Percentiles rank a stretch among this genome's conserved stretches.
These are phyloP conservation scores for Coemansia sp. DNA, from an alignment of 192 early-diverging fungal species.

Conservation along the genomic window DNA sequence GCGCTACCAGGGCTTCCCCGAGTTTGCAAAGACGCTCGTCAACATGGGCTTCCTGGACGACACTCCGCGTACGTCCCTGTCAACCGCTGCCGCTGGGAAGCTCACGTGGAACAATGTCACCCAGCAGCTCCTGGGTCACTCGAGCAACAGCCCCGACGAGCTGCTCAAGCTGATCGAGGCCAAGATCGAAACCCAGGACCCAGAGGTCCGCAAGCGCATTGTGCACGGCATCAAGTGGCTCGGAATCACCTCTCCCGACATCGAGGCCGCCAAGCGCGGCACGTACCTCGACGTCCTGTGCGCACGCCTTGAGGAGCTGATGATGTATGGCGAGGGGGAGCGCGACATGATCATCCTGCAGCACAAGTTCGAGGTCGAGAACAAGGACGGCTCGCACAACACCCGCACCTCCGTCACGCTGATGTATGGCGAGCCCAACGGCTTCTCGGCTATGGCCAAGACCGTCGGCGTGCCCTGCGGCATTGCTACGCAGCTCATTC, in stretches of 20 bases:
- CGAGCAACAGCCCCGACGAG: constrained; percentile 36
- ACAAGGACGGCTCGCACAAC: constrained; percentile 81
- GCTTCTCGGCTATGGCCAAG: constrained; percentile 94
- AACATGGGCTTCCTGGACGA: constrained; percentile 91
- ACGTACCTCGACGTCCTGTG: constrained; percentile 90
- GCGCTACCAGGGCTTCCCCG: constrained; percentile 95
- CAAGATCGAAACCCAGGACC: constrained; percentile 65
- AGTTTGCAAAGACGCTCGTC: constrained; percentile 94
- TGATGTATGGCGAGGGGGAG: constrained; percentile 90
- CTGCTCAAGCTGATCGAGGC: constrained; percentile 64
- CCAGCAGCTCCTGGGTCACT: constrained; percentile 56
- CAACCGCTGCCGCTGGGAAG: constrained; percentile 49
- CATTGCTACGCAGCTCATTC: constrained; percentile 89
- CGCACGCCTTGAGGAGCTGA: constrained; percentile 93
- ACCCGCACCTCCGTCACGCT: constrained; percentile 91
- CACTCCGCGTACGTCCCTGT: constrained; percentile 61
- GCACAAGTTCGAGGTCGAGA: constrained; percentile 94
- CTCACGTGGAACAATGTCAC: constrained; percentile 80
- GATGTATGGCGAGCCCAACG: constrained; percentile 87
- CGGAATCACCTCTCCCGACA: constrained; percentile 76
- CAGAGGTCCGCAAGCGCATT: constrained; percentile 59
- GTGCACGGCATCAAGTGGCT: constrained; percentile 82
- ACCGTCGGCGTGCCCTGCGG: constrained; percentile 96
- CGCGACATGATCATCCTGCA: constrained; percentile 98
- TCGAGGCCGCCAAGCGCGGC: constrained; percentile 64